Base-by-base conservation (phyloP, 805 yeast genomes). In the Starmerella lactis-condensi region DNA sequence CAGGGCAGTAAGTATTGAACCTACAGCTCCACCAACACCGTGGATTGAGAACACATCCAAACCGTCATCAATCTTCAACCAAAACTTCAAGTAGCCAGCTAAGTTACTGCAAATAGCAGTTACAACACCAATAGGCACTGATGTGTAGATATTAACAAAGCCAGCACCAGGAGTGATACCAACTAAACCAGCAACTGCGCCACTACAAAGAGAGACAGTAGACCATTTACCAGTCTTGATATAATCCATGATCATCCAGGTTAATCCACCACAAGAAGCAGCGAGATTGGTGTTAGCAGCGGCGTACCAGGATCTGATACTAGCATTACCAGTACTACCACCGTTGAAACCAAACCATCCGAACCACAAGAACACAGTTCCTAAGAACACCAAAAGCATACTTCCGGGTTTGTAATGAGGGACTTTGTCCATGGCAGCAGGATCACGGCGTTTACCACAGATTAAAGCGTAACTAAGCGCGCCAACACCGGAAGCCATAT, bases 311-410 rank as follows among this genome's bases (percentile, higher is more conserved):
- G 94, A 83, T 60, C 95, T 75, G 53, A 89, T 72, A 39, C 85
- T 59, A 22, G 94, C 78, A 51, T 81, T 75, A 56, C 94, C 95
- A 30, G 95, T 77, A 29, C 94, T 81, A 47, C 96, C 96, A 57
- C 94, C 95, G 66, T 89, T 89, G 71, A 89, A 89, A 24, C 94
- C 95, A 50, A 82, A 82, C 98, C 98, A 89, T 22, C 96, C 98
- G 48, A 89, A 82, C 94, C 95, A 85, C 45, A 89, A 67, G 62
- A 89, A 77, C 9, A 79, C 75, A 14, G 95, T 82, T 33, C 98
- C 98, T 36, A 89, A 58, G 12, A 83, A 94, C 36, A 82, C 79
- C 28, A 82, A 69, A 6, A 92, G 68, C 23, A 85, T 93, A 15
- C 89, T 75, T 54, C 85, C 95, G 24, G 98, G 96, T 58, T 72